Conservation (phyloP, 257 asterid genomes). For the Solanum gracilifrons region DNA sequence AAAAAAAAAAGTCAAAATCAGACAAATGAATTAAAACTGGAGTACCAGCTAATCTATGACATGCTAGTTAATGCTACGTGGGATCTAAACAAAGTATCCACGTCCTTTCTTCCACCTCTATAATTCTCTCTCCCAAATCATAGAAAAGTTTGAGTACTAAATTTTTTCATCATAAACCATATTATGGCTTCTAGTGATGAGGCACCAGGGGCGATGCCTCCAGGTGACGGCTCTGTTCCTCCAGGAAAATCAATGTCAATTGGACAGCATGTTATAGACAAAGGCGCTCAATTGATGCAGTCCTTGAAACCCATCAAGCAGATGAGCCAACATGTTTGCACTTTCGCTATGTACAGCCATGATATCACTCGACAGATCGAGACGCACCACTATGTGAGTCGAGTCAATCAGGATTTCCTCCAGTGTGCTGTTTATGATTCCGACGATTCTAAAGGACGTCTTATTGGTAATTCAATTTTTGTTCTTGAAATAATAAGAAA, state of each 20-base stretch:
- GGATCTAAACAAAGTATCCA: not conserved
- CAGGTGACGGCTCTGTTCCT: conserved; percentile 55
- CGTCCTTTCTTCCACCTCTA: not conserved
- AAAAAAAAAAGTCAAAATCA: too few species aligned
- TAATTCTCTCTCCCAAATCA: not conserved
- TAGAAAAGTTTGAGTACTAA: not conserved
- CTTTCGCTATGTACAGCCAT: conserved; percentile 75
- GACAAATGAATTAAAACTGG: too few species aligned
- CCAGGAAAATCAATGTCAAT: conserved; percentile 62
- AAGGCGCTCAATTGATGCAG: conserved; percentile 55
- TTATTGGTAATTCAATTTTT: conserved; percentile 37
- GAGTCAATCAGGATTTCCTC: conserved; percentile 59
- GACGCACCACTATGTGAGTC: conserved; percentile 53
- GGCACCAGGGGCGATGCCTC: conserved; percentile 34
- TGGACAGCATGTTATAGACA: conserved; percentile 42
- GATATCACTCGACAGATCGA: conserved; percentile 73
- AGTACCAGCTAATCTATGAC: not conserved
- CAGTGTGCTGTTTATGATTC: conserved; percentile 89
- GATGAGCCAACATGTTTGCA: conserved; percentile 68
- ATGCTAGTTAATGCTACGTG: not conserved
- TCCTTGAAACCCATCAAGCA: conserved; percentile 57
- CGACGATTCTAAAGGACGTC: conserved; percentile 51
- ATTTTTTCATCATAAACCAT: not conserved
- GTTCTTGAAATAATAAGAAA: too few species aligned
- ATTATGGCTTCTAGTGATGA: conserved; percentile 50